These are phyloP conservation scores for Rostrohypoxylon terebratum DNA, from an alignment of 495 filamentous ascomycete species.

Conservation along the genomic window DNA sequence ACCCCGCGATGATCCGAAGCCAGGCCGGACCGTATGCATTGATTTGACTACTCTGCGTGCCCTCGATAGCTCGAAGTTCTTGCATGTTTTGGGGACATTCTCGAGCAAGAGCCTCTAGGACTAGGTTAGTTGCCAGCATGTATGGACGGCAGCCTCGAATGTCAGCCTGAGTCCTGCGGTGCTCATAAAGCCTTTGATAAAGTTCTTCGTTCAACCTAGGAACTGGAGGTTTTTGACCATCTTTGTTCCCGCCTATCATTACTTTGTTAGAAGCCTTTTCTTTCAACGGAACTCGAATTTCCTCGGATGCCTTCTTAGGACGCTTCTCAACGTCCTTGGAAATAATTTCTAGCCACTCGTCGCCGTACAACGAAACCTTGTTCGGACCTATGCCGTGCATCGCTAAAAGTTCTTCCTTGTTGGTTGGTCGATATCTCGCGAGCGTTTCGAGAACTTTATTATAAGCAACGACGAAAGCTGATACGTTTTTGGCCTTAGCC, in stretches of 20 bases:
- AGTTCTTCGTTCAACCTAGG: not conserved
- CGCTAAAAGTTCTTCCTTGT: slow-evolving; percentile 10
- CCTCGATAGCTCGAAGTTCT: slow-evolving; percentile 25
- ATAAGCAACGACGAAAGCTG: not conserved
- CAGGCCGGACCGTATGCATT: slow-evolving; percentile 13
- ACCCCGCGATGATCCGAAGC: slow-evolving; percentile 32
- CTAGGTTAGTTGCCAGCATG: slow-evolving; percentile 24
- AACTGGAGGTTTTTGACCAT: not conserved
- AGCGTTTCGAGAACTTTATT: slow-evolving; percentile 7
- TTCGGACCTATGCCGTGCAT: not conserved
- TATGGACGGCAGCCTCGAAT: not conserved
- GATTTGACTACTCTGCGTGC: slow-evolving; percentile 1
- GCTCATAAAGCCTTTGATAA: slow-evolving; percentile 15
- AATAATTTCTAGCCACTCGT: slow-evolving; percentile 22
- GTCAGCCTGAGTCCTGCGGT: slow-evolving; percentile 13
- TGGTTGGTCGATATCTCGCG: not conserved
- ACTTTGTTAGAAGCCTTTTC: not conserved
- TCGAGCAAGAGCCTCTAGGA: slow-evolving; percentile 15
- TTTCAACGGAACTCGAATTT: not conserved
- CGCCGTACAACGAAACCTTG: slow-evolving; percentile 11
- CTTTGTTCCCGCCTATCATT: not conserved
- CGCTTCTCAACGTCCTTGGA: not conserved
- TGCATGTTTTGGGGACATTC: slow-evolving; percentile 21
- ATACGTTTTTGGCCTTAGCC: not conserved
- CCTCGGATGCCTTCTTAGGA: not conserved